Base-by-base conservation (phyloP, 495 filamentous ascomycete genomes). In the Glonium stellatum region DNA sequence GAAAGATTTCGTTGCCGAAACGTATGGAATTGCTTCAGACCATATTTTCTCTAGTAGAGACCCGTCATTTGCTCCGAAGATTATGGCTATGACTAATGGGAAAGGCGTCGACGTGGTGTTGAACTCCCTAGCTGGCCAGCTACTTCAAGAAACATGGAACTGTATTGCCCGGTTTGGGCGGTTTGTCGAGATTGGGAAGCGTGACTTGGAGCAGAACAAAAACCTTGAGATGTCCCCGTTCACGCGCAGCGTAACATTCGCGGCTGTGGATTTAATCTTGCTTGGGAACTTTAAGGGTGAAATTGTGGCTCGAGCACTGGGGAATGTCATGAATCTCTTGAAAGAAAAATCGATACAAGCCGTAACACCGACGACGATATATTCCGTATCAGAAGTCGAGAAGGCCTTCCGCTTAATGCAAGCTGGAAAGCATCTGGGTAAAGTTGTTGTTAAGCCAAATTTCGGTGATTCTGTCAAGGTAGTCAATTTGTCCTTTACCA, bases 171-270 rank as follows among this genome's bases (percentile, higher is more conserved):
- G 25, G 9, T 35, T 35, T 18, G 55, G 55, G 1, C 27, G 27
- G n/a, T 37, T 58, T 13, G 5, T 58, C 12, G 55, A 58, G 39
- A 58, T 58, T 27, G 55, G 55, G 9, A 58, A 58, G 22, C n/a
- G 21, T 2, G 55, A 58, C 22, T 50, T 58, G 15, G 9, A 19
- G 9, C 6, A 5, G 15, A 35, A 42, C 25, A 27, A 13, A 5
- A 5, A 23, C 1, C 22, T 58, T 4, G 23, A 35, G 15, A 58
- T 58, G 55, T 13, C n/a, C 13, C 55, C 37, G 1, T 58, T 58
- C 39, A n/a, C 11, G 6, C 15, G 25, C 11, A 49, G 37, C 19
- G 19, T 49, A 3, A 37, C 25, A 13, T 58, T 58, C 19, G 27
- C 31, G 5, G 6, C 55, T 6, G 13, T 15, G 13, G 36, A 58